Evolutionary conservation across 2,329 filamentous ascomycete species (phyloP).

Genomic region (Ceratocystis diversiconidia): DNA sequence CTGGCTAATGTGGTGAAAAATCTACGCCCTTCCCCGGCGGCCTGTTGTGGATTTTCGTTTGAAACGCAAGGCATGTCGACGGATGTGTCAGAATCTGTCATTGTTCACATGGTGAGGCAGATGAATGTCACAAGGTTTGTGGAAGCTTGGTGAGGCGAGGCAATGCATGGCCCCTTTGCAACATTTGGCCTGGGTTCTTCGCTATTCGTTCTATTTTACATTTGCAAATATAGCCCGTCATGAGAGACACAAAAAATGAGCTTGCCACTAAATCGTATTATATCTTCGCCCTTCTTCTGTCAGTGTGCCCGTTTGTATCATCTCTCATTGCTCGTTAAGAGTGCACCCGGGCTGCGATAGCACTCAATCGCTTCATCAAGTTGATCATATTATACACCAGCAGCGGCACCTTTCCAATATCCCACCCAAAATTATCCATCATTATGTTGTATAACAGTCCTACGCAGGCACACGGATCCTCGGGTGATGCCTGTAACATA

Average conservation of each 20-base stretch:
- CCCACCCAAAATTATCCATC: constrained; percentile 34
- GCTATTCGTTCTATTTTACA: neutral
- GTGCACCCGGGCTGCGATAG: constrained; percentile 29
- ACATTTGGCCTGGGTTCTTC: no score
- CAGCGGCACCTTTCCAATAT: constrained; percentile 36
- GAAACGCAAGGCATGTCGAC: neutral
- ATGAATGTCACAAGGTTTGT: neutral
- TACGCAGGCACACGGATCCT: constrained; percentile 45
- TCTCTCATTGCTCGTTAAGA: neutral
- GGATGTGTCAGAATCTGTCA: neutral
- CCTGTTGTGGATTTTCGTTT: neutral
- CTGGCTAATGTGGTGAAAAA: neutral
- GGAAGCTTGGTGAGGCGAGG: neutral
- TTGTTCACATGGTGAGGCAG: neutral
- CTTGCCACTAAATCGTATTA: no score
- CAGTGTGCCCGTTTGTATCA: neutral
- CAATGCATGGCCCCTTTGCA: neutral
- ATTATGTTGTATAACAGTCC: constrained; percentile 43
- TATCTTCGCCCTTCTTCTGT: neutral
- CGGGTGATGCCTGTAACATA: constrained; percentile 31
- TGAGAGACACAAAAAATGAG: no score
- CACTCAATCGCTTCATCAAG: constrained; percentile 45
- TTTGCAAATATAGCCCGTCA: neutral
- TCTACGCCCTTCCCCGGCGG: neutral
- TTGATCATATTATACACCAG: constrained; percentile 54